Evolutionary conservation across 2,329 filamentous ascomycete species (phyloP), one percentile per base, ranked within the genome.

Genomic region (Septoria petroselini): DNA sequence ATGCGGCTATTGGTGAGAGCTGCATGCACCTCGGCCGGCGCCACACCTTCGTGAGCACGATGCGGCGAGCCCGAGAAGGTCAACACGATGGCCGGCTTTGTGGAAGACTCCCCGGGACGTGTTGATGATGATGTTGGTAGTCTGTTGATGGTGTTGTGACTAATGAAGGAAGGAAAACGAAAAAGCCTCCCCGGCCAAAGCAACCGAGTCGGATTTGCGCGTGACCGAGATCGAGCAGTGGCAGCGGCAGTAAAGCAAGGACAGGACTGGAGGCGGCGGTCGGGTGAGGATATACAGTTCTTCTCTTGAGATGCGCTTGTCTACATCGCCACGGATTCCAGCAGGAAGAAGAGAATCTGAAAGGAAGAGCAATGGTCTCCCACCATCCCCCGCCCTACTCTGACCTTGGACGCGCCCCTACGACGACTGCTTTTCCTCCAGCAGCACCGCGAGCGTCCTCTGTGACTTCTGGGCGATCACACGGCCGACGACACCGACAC

Each of bases 401-500:
- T 25, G 58, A 58, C 39, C 41, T 53, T 31, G 50, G 55, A 30
- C 51, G 52, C 15, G 39, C 58, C 21, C 39, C 55, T 3, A n/a
- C 50, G 11, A 23, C 38, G n/a, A 38, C 50, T n/a, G 15, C 44
- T 2, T 23, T 34, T 6, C 21, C 25, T 29, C 37, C 48, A 41
- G 43, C 48, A 17, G 38, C 44, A 11, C 50, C 50, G 4, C 39
- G 50, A 33, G 50, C 50, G 17, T 45, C 50, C 7, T 90, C 73
- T 68, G 71, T 85, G 62, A 80, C 84, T 52, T 83, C 81, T 56
- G 82, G 83, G 64, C 77, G 81, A 50, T 75, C 73, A 6, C 69
- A 60, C 15, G 66, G 65, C 9, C 77, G 84, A 57, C 77, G 83
- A 62, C 86, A 87, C 69, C 83, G 88, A 60, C 87, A 90, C 64